Evolutionary conservation across 2,329 filamentous ascomycete genomes (phyloP), one percentile per base, ranked within the genome.

Genomic region (Sporothrix schenckii): DNA sequence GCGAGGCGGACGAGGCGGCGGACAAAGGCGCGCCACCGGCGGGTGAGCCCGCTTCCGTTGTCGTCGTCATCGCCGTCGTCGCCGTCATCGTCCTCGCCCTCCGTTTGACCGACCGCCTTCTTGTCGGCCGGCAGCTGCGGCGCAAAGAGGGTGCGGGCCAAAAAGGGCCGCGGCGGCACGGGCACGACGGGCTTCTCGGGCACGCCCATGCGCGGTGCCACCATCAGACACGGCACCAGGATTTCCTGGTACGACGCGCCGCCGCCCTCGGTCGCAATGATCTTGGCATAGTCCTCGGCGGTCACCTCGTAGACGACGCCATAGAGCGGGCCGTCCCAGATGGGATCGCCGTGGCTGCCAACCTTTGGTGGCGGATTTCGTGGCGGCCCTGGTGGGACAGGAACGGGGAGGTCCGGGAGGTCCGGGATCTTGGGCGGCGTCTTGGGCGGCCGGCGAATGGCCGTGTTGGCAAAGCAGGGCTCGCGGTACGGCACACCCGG

Each of bases 231-330:
- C 39, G 91, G 88, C 14, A 97, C 89, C 0, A 92, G 77, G 13
- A 97, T 88, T 77, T 98, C 93, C 70, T 90, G 83, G 82, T 99
- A 99, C n/a, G 89, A 86, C 2, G 89, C 81, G 21, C 94, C 94
- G 44, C 92, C 94, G 67, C 94, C 94, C 79, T 99, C 95, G 5
- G 94, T 97, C 5, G 90, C 90, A 72, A 98, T 90, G 75, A 99
- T 97, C 72, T 87, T 91, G 7, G 89, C 86, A 78, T 92, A 99
- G 81, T 99, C 95, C 56, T 86, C 80, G 21, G 85, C 82, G 0
- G 93, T 97, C 41, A 98, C 92, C 81, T 98, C 94, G 81, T 99
- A 99, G 4, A 98, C 95, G 19, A 97, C 93, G 30, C 95, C 95
- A 53, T 97, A 87, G 2, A 99, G 85, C 4, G 92, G 92, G 76